Base-by-base conservation (phyloP, 805 yeast genomes). In the Ogataea haglerorum region DNA sequence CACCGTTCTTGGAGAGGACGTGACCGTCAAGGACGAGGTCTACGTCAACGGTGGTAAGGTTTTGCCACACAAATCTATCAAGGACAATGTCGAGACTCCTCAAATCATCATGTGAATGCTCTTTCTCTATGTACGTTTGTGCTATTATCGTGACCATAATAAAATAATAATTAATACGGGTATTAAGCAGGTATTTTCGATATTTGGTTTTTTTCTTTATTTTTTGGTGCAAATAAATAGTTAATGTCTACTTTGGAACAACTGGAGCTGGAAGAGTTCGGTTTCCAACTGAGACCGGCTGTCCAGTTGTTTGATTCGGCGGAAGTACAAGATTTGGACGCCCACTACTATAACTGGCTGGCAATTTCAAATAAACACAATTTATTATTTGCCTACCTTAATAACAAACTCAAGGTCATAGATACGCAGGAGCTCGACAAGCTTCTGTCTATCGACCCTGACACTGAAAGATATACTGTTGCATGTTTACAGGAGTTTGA, bases 41-140 rank as follows among this genome's bases (percentile, higher is more conserved):
- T 93, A 93, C 78, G 95, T 93, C 60, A 93, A 93, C 71, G 99
- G 99, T 70, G 99, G 97, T 72, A 89, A 93, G 69, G 97, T 93
- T 54, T 81, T 93, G 65, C 99, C 99, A 56, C 99, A 93, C 81
- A 93, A 93, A 78, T 76, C 96, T 48, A 91, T 93, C 68, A 84
- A 95, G 51, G 78, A 89, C 54, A 93, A 93, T 68, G 96, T 93
- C 67, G 98, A 95, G 79, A 82, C 85, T 70, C 98, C 95, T 65
- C 85, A 95, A 61, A 93, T 93, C 76, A 93, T 93, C 72, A 93
- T 93, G 99, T 93, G 77, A 77, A 38, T 15, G 15, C 6, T 19
- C 30, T 18, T 21, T 23, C 34, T 23, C 33, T 19, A 38, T 40
- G 38, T 34, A 36, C 18, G 16, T 43, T 27, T 39, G 22, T 36